Evolutionary conservation across 768 basidiomycete genomes (phyloP).

Genomic region (Coprinopsis strossmayeri): DNA sequence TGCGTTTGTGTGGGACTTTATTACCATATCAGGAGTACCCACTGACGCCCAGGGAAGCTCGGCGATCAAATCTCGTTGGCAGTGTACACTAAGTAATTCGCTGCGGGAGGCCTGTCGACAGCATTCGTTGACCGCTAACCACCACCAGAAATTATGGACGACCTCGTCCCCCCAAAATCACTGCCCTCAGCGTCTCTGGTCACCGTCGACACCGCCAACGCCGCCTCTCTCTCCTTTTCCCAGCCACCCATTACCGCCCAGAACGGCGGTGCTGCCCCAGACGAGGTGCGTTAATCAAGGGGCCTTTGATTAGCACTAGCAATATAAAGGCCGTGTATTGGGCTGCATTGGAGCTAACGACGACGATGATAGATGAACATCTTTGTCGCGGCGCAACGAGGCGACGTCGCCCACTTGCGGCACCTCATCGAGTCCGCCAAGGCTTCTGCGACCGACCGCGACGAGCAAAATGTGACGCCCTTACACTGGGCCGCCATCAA

Average conservation of each 20-base stretch:
- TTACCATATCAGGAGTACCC: too few relatives aligned
- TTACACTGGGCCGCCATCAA: conserved; percentile 99
- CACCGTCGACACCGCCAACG: conserved; percentile 39
- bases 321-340: too few relatives aligned
- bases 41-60: neutral
- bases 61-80: neutral
- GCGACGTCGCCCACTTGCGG: conserved; percentile 62
- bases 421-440: conserved; percentile 65
- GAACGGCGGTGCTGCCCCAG: conserved; percentile 20
- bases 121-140: neutral
- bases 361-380: conserved; percentile 71
- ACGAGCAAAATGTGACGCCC: conserved; percentile 89
- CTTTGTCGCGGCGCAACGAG: conserved; percentile 83
- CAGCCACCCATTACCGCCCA: conserved; percentile 32
- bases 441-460: conserved; percentile 70
- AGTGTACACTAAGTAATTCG: neutral
- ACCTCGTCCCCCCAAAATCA: conserved; percentile 41
- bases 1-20: too few relatives aligned
- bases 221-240: conserved; percentile 40
- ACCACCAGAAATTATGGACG: conserved; percentile 29
- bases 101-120: too few relatives aligned
- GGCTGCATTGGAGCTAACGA: too few relatives aligned
- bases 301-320: neutral
- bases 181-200: conserved; percentile 44
- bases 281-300: conserved; percentile 28